Evolutionary conservation across 148 eudicot species (phyloP).

Genomic region (Fagopyrum esculentum): DNA sequence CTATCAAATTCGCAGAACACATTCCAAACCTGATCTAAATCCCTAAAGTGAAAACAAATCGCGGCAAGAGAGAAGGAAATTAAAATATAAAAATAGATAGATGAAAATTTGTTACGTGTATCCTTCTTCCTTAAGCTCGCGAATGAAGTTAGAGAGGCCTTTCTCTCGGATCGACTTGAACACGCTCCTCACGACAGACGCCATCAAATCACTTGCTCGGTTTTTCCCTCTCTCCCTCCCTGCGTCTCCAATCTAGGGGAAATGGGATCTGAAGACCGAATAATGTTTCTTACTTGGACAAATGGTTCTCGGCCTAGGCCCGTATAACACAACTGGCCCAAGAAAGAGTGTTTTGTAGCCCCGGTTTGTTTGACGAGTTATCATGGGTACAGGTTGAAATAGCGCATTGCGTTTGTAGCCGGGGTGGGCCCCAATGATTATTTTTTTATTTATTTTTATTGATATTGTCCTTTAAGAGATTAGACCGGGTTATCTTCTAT

Average conservation of each 20-base stretch:
- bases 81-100: not conserved
- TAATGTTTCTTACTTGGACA: not conserved
- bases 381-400: too few species aligned
- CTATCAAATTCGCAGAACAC: not conserved
- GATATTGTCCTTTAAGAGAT: too few species aligned
- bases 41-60: not conserved
- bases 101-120: conserved; percentile 26
- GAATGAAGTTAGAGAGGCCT: conserved; percentile 48
- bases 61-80: not conserved
- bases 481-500: too few species aligned
- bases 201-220: conserved; percentile 38
- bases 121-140: conserved; percentile 73
- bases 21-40: not conserved
- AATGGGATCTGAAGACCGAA: not conserved
- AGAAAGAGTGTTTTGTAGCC: not conserved
- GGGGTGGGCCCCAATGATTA: too few species aligned
- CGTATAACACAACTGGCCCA: not conserved
- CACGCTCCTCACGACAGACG: conserved; percentile 53
- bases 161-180: conserved; percentile 59
- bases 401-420: too few species aligned
- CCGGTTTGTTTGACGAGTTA: too few species aligned
- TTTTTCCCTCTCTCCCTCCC: conserved; percentile 9
- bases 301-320: not conserved
- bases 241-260: conserved; percentile 10
- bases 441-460: too few species aligned